Evolutionary conservation across 441 rosid species (phyloP).

Genomic region (Croton setiger): DNA sequence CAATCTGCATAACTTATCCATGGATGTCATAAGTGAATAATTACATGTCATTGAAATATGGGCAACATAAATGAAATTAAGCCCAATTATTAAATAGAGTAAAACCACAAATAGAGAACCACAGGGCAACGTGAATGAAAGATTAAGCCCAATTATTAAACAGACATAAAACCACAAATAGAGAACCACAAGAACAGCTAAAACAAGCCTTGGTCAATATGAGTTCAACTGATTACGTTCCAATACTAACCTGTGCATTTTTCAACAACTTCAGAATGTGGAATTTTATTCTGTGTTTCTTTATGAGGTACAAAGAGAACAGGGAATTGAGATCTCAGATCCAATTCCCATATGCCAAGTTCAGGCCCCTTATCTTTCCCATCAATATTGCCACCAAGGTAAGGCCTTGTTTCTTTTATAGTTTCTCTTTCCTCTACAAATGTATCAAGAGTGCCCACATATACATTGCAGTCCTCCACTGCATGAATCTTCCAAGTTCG

Average conservation of each 20-base stretch:
- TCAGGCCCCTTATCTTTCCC: constrained; percentile 55
- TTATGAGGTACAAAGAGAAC: constrained; percentile 63
- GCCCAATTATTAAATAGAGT: background rate
- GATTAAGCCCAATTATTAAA: background rate
- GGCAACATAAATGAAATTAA: background rate
- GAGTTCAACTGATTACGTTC: background rate
- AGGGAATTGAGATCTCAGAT: constrained; percentile 76
- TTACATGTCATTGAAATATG: background rate
- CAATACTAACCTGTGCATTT: constrained; percentile 65
- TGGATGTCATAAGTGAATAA: constrained; percentile 16
- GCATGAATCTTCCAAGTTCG: constrained; percentile 88
- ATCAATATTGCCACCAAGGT: constrained; percentile 44
- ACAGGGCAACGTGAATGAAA: background rate
- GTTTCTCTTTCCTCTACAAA: constrained; percentile 87
- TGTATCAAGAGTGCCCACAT: constrained; percentile 89
- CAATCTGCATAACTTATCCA: constrained; percentile 47
- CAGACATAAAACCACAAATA: background rate
- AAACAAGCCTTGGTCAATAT: constrained; percentile 6
- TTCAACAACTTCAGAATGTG: constrained; percentile 62
- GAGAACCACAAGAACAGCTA: background rate
- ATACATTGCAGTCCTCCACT: constrained; percentile 92
- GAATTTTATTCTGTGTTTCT: constrained; percentile 58
- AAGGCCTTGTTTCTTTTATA: constrained; percentile 60
- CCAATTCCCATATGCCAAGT: constrained; percentile 76
- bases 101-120: background rate